Percentiles rank a stretch among this genome's conserved stretches.
Evolutionary conservation across 139 green algal species (phyloP).

Genomic region (Chlamydomonas asymmetrica): DNA sequence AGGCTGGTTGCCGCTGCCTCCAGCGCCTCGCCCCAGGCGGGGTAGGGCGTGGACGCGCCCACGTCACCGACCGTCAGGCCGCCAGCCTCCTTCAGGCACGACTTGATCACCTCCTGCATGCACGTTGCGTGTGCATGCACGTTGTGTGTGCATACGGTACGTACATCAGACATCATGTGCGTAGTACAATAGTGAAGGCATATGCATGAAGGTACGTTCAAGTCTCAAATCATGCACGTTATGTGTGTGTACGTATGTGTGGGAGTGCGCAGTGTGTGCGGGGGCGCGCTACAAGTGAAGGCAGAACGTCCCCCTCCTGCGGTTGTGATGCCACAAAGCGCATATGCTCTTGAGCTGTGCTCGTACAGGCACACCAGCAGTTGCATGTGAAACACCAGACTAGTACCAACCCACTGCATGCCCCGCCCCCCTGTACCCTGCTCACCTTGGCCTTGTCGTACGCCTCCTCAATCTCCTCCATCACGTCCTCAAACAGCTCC

Average conservation of each 20-base stretch:
- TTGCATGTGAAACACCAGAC: not conserved
- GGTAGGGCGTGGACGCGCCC: conserved; percentile 9
- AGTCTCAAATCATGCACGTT: no score
- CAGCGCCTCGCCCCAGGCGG: conserved; percentile 27
- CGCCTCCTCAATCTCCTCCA: conserved; percentile 82
- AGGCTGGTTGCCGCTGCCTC: conserved; percentile 14
- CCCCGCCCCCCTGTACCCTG: no score
- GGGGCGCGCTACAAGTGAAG: not conserved
- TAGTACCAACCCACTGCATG: not conserved
- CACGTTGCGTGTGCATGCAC: no score
- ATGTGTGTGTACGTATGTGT: not conserved
- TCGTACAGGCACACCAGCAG: not conserved
- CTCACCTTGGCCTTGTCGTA: conserved; percentile 59
- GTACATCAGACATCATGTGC: no score
- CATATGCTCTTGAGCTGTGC: not conserved
- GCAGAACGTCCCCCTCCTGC: no score
- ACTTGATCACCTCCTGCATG: conserved; percentile 29
- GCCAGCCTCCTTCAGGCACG: conserved; percentile 1
- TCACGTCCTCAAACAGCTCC: conserved; percentile 88
- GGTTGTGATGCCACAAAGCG: not conserved
- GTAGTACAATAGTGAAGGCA: no score
- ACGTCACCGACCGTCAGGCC: conserved; percentile 15
- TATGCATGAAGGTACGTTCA: no score
- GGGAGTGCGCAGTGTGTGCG: not conserved
- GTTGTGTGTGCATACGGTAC: no score